These are phyloP conservation scores for Psilocybe azurescens DNA, from an alignment of 768 basidiomycete genomes.

Conservation along the genomic window DNA sequence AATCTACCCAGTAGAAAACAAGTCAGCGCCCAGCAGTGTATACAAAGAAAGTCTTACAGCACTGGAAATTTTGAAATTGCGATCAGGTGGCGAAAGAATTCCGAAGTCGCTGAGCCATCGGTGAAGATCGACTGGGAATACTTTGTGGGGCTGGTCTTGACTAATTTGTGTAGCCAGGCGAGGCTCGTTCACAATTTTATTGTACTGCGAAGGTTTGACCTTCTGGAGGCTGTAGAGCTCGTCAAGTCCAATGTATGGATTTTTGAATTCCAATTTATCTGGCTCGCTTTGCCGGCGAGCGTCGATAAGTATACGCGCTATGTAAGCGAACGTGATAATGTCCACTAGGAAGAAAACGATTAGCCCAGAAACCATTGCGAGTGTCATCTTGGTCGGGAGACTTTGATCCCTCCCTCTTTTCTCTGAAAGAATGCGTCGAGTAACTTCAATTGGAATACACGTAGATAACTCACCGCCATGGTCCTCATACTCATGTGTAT, in stretches of 20 bases:
- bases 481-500: conserved; percentile 16
- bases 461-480: neutral
- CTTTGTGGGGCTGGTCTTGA: conserved; percentile 22
- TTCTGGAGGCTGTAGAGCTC: conserved; percentile 23
- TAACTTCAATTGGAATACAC: neutral
- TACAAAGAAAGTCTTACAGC: conserved; percentile 18
- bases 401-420: neutral
- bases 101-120: conserved; percentile 34
- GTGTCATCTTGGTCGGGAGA: neutral
- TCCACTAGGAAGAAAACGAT: conserved; percentile 29
- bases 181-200: conserved; percentile 28
- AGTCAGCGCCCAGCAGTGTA: neutral
- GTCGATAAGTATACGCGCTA: conserved; percentile 21
- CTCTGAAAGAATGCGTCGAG: neutral
- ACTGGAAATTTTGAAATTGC: conserved; percentile 27
- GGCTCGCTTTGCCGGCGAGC: conserved; percentile 11
- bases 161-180: conserved; percentile 30
- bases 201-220: conserved; percentile 23
- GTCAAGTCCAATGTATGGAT: conserved; percentile 32
- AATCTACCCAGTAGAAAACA: conserved; percentile 17
- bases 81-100: conserved; percentile 31
- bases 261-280: conserved; percentile 27
- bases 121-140: conserved; percentile 30
- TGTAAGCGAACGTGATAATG: conserved; percentile 26
- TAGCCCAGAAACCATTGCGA: conserved; percentile 14